Conservation (phyloP, 305 asterid genomes). For the Coffea humblotiana region DNA sequence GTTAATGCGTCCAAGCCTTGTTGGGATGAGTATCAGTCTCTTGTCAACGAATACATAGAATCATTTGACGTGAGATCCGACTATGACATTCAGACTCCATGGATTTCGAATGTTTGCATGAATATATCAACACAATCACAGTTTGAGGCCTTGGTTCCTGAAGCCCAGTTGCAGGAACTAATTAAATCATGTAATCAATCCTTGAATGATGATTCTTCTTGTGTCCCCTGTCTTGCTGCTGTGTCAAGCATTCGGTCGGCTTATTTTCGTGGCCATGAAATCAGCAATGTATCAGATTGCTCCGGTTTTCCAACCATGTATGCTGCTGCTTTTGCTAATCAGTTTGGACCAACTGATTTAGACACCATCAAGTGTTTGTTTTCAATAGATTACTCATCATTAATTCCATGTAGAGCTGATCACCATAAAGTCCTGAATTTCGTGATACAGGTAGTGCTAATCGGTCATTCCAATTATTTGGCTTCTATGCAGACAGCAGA, state of each 20-base stretch:
- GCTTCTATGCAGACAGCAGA: slow-evolving; percentile 4
- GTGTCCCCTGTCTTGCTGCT: slow-evolving; percentile 2
- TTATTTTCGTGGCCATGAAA: background rate
- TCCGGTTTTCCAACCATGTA: slow-evolving; percentile 48
- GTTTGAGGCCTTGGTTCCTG: background rate
- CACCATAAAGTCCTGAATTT: background rate
- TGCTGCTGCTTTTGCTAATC: slow-evolving; percentile 52
- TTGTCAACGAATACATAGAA: background rate
- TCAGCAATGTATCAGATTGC: slow-evolving; percentile 49
- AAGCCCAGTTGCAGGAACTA: slow-evolving; percentile 3
- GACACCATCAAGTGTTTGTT: slow-evolving; percentile 50
- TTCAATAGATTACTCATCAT: background rate
- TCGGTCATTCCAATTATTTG: background rate
- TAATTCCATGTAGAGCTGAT: background rate
- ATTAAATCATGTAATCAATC: slow-evolving; percentile 4
- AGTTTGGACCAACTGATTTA: slow-evolving; percentile 48
- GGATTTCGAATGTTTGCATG: slow-evolving; percentile 2
- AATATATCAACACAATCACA: background rate
- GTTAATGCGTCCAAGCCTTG: slow-evolving; percentile 6
- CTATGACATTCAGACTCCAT: background rate
- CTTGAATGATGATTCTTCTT: background rate
- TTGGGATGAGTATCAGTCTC: background rate
- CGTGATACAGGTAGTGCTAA: background rate
- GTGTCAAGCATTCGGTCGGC: background rate
- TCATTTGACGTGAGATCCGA: slow-evolving; percentile 1